Percentiles rank a stretch among this genome's conserved stretches.
Conservation (phyloP, 345 rosid species). For the Microthlaspi erraticum region DNA sequence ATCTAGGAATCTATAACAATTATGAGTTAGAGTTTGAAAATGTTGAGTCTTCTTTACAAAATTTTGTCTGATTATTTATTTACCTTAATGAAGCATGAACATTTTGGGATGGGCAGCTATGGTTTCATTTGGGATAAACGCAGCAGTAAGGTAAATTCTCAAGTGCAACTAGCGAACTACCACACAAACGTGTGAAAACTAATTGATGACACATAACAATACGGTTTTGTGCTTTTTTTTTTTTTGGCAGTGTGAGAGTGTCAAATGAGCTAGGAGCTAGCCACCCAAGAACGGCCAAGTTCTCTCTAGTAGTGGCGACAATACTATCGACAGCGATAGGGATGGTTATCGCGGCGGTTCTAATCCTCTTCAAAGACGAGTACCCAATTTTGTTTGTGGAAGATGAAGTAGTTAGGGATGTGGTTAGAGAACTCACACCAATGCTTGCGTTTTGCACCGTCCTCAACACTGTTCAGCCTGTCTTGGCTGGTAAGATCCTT, state of each 20-base stretch:
- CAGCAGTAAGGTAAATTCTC: slow-evolving; percentile 69
- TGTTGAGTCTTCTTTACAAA: background rate
- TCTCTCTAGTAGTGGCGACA: slow-evolving; percentile 72
- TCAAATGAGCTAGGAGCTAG: slow-evolving; percentile 93
- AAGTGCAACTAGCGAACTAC: background rate
- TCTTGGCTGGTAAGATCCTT: slow-evolving; percentile 67
- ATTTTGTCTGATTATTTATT: slow-evolving; percentile 6
- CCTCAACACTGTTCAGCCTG: slow-evolving; percentile 83
- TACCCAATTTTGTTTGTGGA: slow-evolving; percentile 75
- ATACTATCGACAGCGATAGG: slow-evolving; percentile 58
- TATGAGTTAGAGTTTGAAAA: background rate
- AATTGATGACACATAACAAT: background rate
- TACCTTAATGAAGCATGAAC: slow-evolving; percentile 54
- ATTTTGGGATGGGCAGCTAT: slow-evolving; percentile 88
- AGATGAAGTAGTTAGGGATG: slow-evolving; percentile 52
- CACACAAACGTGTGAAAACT: background rate
- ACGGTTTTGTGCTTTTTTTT: background rate
- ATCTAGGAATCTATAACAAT: background rate
- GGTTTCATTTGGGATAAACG: slow-evolving; percentile 78
- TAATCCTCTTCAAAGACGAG: slow-evolving; percentile 45
- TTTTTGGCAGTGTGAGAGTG: slow-evolving; percentile 65
- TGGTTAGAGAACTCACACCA: slow-evolving; percentile 72
- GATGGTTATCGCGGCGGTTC: slow-evolving; percentile 47
- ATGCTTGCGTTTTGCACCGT: slow-evolving; percentile 68
- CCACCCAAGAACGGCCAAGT: slow-evolving; percentile 72